Evolutionary conservation across 2,329 filamentous ascomycete species (phyloP).

Genomic region (Fulvia fulva): DNA sequence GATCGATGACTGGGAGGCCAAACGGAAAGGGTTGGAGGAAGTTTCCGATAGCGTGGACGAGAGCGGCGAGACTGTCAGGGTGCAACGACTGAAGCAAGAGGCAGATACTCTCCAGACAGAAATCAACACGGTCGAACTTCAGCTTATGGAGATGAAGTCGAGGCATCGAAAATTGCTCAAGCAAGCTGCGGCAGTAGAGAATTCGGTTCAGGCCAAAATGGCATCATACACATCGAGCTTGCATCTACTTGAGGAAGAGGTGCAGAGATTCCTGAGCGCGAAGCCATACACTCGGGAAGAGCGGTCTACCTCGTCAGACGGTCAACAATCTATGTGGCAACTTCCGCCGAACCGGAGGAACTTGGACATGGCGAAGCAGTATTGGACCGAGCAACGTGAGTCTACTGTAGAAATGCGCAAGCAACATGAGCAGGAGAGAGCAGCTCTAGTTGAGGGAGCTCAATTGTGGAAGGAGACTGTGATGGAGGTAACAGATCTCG

Average conservation of each 20-base stretch:
- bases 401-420: slow-evolving; percentile 53
- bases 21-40: slow-evolving; percentile 52
- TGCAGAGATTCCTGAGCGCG: slow-evolving; percentile 52
- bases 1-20: slow-evolving; percentile 56
- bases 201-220: slow-evolving; percentile 64
- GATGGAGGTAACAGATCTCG: slow-evolving; percentile 59
- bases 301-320: slow-evolving; percentile 12
- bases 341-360: slow-evolving; percentile 64
- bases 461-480: slow-evolving; percentile 63
- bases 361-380: slow-evolving; percentile 64
- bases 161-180: slow-evolving; percentile 57
- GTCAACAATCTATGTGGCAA: slow-evolving; percentile 36
- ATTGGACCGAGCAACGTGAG: slow-evolving; percentile 63
- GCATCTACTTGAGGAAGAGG: slow-evolving; percentile 60
- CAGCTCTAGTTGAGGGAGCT: slow-evolving; percentile 64
- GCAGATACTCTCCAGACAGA: slow-evolving; percentile 55
- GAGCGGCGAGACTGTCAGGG: slow-evolving; percentile 54
- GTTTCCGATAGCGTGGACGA: slow-evolving; percentile 56
- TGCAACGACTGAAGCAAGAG: slow-evolving; percentile 48
- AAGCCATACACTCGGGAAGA: slow-evolving; percentile 13
- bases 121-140: slow-evolving; percentile 48
- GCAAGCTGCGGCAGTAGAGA: slow-evolving; percentile 60
- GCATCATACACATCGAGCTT: slow-evolving; percentile 68
- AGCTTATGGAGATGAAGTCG: slow-evolving; percentile 49
- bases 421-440: slow-evolving; percentile 58